phyloP scores from a whole-genome alignment of 2,329 filamentous ascomycete species.

The Gremmenia infestans region DNA sequence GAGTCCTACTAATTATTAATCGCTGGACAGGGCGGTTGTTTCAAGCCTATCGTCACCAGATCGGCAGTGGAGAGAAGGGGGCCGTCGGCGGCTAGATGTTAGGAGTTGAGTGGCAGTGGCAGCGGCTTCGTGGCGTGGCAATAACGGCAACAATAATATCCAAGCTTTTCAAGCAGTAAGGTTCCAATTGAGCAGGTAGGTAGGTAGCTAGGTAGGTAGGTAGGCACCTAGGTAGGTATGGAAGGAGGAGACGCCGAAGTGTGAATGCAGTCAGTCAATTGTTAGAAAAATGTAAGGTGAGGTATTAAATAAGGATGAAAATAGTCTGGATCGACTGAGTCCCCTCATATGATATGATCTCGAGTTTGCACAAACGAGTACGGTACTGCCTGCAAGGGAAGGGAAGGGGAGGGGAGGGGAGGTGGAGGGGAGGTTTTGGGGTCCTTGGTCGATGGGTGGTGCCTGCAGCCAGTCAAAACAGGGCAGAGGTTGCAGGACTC shows the following conservation, averaged over 20 bases:
- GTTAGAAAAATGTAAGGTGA: not conserved
- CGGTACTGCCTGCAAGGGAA: not conserved
- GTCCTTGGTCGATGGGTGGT: not conserved
- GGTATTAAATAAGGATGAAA: not conserved
- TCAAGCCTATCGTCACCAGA: slow-evolving; percentile 18
- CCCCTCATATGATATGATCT: not conserved
- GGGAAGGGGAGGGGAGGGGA: not conserved
- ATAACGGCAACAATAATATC: too few species aligned
- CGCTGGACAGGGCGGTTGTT: slow-evolving; percentile 6
- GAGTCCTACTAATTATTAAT: not conserved
- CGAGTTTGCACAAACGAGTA: too few species aligned
- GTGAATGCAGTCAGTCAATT: not conserved
- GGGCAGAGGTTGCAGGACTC: not conserved
- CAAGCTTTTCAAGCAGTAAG: too few species aligned
- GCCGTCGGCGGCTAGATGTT: slow-evolving; percentile 5
- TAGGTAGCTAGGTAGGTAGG: too few species aligned
- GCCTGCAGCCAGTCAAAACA: not conserved
- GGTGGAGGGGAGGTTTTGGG: not conserved
- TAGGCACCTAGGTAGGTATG: too few species aligned
- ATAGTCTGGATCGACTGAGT: not conserved
- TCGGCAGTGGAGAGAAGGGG: slow-evolving; percentile 6
- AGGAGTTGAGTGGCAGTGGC: not conserved
- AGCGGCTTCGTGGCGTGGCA: too few species aligned
- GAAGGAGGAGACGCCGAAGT: not conserved
- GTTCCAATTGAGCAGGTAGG: too few species aligned